Base-by-base conservation (phyloP, 805 yeast species). In the Candida incommunis region DNA sequence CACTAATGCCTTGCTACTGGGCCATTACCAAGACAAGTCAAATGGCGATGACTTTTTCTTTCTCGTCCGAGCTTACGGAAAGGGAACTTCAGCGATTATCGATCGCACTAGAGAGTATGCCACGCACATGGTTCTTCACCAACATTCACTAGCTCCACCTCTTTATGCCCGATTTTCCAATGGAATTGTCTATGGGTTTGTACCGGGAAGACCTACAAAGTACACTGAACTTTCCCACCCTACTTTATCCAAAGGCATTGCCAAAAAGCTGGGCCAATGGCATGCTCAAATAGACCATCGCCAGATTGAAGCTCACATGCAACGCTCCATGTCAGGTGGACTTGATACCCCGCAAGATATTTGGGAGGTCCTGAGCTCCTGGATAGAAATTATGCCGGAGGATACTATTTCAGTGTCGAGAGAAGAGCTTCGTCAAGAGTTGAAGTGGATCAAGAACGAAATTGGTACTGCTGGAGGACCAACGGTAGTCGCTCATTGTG, bases 21-120 rank as follows among this genome's bases (percentile, higher is more conserved):
- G 59, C 3, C 35, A 31, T 4, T 29, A 29, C 11, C 20, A 27
- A 22, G 27, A 23, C 23, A 50, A 43, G 31, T 54, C 49, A 27
- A 40, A 35, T 23, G 51, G 48, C 20, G 43, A 41, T 16, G 43
- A 49, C n/a, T 42, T 41, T 24, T 44, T 50, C 40, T 55, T 56
- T 41, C 67, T 82, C 16, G 77, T 82, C 45, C 66, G 92, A 47
- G 78, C 82, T 0, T 82, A 82, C 52, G 92, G 92, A 5, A 71
- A 74, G 46, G 87, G 87, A 11, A 82, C 92, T 1, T 72, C 70
- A 45, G 63, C 77, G 29, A 80, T 82, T 43, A 82, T 82, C 26
- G 87, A 82, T 59, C 66, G 92, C 50, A 78, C 78, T 51, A 65
- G 87, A 29, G 92, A 82, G 57, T 79, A 76, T 55, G 78, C 80